phyloP scores from a whole-genome alignment of 2,329 filamentous ascomycete species.

The Aspergillus bombycis region DNA sequence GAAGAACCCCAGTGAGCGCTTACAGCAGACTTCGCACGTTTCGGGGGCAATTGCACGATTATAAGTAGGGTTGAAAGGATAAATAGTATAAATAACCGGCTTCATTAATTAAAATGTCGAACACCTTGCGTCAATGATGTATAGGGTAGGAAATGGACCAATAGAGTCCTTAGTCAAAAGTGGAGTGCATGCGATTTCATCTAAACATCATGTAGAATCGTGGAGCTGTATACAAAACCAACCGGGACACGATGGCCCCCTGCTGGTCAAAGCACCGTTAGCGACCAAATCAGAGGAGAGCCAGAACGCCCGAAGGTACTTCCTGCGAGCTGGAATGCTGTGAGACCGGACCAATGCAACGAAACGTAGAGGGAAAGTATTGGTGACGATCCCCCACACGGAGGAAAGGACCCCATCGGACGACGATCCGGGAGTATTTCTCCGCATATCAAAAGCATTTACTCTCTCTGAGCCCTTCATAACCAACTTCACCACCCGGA shows the following conservation, averaged over 20 bases:
- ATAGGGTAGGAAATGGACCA: not conserved
- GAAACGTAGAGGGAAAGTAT: not conserved
- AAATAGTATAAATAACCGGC: not conserved
- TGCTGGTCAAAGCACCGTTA: not conserved
- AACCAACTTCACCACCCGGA: not conserved
- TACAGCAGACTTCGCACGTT: not conserved
- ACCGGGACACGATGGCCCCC: not conserved
- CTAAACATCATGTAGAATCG: constrained; percentile 3
- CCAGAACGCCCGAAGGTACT: not conserved
- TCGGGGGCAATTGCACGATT: not conserved
- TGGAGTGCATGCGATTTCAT: not conserved
- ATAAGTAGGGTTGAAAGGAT: not conserved
- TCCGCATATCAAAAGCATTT: constrained; percentile 11
- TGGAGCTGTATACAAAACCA: not conserved
- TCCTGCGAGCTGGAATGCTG: not conserved
- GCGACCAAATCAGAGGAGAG: not conserved
- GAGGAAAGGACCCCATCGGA: not conserved
- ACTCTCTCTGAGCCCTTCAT: too few species aligned
- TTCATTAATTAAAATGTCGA: not conserved
- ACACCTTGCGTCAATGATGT: not conserved
- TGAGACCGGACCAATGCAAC: not conserved
- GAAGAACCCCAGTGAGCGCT: not conserved
- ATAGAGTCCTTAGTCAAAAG: not conserved
- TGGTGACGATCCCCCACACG: constrained; percentile 14
- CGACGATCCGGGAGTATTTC: constrained; percentile 18